A percentile compares a stretch with the other conserved stretches of the same genome.
phyloP scores from a whole-genome alignment of 208 protist genomes.

The Trypanosoma lewisi region DNA sequence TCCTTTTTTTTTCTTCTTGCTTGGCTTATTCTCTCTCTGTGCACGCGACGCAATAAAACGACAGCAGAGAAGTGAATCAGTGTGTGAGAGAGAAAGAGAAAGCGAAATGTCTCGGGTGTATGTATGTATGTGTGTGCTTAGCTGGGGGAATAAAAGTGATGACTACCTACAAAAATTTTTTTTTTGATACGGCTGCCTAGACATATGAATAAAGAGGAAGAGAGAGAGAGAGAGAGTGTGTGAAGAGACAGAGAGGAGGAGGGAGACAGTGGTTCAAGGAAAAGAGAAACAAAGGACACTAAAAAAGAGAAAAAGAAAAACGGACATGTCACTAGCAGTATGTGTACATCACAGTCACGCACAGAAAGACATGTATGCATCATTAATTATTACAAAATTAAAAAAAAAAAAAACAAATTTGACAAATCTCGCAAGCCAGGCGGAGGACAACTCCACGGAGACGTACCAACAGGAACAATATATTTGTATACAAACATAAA shows the following conservation, averaged over 20 bases:
- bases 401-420: conserved; percentile 4
- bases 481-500: conserved; percentile 4
- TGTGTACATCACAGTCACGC: no score
- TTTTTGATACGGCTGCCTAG: neutral
- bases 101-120: neutral
- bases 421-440: no score
- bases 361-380: no score
- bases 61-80: neutral
- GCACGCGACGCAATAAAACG: neutral
- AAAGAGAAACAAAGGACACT: neutral
- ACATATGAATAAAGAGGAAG: neutral
- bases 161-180: neutral
- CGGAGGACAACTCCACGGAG: no score
- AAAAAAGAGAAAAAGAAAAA: neutral
- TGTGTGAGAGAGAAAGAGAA: conserved; percentile 6
- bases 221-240: neutral
- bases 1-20: neutral
- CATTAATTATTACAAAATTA: no score
- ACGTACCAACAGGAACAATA: no score
- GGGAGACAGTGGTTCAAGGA: neutral
- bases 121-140: neutral
- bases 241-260: neutral
- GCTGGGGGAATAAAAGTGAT: neutral
- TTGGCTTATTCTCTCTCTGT: no score
- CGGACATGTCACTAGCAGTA: no score